Evolutionary conservation across 345 rosid genomes (phyloP).

Genomic region (Laguncularia racemosa): DNA sequence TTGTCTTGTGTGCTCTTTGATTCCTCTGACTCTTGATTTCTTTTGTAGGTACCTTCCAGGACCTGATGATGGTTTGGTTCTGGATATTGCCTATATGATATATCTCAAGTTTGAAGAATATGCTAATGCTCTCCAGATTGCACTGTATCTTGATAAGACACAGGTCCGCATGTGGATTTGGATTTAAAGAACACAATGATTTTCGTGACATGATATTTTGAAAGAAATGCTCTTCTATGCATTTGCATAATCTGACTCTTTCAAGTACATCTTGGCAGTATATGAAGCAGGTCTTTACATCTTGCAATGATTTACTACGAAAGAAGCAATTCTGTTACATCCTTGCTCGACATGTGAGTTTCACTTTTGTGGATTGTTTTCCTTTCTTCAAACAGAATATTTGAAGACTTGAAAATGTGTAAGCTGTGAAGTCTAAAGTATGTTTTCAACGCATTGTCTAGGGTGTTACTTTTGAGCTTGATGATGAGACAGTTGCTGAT

Average conservation of each 20-base stretch:
- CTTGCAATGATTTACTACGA: slow-evolving; percentile 52
- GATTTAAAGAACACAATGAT: background rate
- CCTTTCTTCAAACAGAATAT: too few species aligned
- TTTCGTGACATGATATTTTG: background rate
- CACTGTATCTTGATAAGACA: slow-evolving; percentile 69
- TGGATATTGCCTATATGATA: slow-evolving; percentile 72
- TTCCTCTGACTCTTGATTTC: slow-evolving; percentile 9
- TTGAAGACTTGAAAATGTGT: too few species aligned
- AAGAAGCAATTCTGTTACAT: slow-evolving; percentile 93
- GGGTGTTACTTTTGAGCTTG: slow-evolving; percentile 73
- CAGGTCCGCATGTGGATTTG: slow-evolving; percentile 42
- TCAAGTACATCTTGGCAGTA: slow-evolving; percentile 40
- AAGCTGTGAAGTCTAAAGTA: background rate
- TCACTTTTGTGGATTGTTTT: background rate
- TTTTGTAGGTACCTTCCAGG: slow-evolving; percentile 76
- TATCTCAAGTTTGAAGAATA: slow-evolving; percentile 65
- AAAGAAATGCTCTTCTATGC: background rate
- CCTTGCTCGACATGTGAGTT: slow-evolving; percentile 84
- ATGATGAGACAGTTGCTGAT: slow-evolving; percentile 54
- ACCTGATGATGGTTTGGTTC: slow-evolving; percentile 76
- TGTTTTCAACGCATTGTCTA: slow-evolving; percentile 20
- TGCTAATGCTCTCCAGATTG: slow-evolving; percentile 80
- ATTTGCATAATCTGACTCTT: slow-evolving; percentile 8
- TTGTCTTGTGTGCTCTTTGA: background rate
- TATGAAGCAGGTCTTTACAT: slow-evolving; percentile 68